Conservation (phyloP, 768 basidiomycete species). For the Russula earlei region DNA sequence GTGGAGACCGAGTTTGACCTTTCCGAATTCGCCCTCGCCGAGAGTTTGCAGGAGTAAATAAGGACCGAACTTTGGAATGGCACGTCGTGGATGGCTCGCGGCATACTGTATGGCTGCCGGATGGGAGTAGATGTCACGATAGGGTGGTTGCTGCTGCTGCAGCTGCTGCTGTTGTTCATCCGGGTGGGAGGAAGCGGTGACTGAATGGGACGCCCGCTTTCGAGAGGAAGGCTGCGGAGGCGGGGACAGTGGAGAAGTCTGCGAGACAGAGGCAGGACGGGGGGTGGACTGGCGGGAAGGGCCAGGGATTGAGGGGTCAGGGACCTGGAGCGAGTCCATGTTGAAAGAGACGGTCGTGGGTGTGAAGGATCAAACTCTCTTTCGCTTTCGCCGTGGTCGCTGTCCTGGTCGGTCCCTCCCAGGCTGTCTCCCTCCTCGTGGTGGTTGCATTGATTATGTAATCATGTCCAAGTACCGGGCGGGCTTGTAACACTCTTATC, state of each 20-base stretch:
- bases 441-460: no score
- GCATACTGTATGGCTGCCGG: slow-evolving; percentile 80
- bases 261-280: slow-evolving; percentile 53
- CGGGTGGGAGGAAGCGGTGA: slow-evolving; percentile 42
- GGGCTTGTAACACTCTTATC: no score
- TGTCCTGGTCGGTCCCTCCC: no score
- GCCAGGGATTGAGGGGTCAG: slow-evolving; percentile 34
- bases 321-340: slow-evolving; percentile 37
- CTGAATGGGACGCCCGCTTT: slow-evolving; percentile 66
- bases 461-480: no score
- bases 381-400: no score
- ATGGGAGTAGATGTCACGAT: slow-evolving; percentile 73
- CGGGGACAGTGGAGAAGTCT: slow-evolving; percentile 37
- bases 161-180: slow-evolving; percentile 29
- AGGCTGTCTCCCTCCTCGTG: no score
- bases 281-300: slow-evolving; percentile 36
- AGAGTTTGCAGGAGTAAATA: slow-evolving; percentile 93
- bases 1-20: slow-evolving; percentile 97
- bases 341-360: neutral
- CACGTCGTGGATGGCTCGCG: slow-evolving; percentile 73
- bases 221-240: slow-evolving; percentile 31
- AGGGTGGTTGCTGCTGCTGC: slow-evolving; percentile 28
- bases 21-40: slow-evolving; percentile 97
- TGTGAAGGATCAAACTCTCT: no score
- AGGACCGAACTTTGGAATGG: slow-evolving; percentile 89